Evolutionary conservation across 108 stramenopile species (phyloP).

Genomic region (Pseudonitzschia delicatissima): DNA sequence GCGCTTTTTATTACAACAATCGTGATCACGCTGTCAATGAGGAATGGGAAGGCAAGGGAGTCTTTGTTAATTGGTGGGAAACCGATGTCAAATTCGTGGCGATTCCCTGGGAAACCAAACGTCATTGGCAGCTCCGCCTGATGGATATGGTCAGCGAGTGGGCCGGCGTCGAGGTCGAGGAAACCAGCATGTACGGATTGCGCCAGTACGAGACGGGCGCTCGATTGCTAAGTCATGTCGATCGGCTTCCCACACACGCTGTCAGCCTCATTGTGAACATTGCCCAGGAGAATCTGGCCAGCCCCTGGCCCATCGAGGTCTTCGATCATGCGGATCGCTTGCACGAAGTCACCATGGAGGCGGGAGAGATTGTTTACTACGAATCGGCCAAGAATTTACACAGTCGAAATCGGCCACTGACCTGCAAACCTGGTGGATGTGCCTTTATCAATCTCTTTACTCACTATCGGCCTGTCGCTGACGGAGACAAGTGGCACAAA

Average conservation of each 20-base stretch:
- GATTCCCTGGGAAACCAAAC: conserved; percentile 73
- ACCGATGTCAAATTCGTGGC: conserved; percentile 64
- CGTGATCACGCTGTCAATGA: conserved; percentile 52
- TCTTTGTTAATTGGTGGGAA: conserved; percentile 92
- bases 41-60: conserved; percentile 75
- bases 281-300: conserved; percentile 74
- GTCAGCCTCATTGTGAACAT: conserved; percentile 89
- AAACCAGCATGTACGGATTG: conserved; percentile 91
- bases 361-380: conserved; percentile 87
- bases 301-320: conserved; percentile 83
- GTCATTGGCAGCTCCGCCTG: conserved; percentile 64
- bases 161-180: conserved; percentile 81
- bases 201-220: conserved; percentile 86
- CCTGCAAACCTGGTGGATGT: conserved; percentile 34
- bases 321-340: conserved; percentile 64
- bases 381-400: conserved; percentile 88
- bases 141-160: conserved; percentile 71
- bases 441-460: conserved; percentile 87
- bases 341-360: conserved; percentile 73
- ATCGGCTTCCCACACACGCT: conserved; percentile 84
- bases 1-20: conserved; percentile 86
- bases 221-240: conserved; percentile 84
- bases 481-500: conserved; percentile 42
- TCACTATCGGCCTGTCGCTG: conserved; percentile 81
- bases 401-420: conserved; percentile 72